These are phyloP conservation scores for Nicotiana obtusifolia DNA, from an alignment of 257 asterid species.

Conservation along the genomic window DNA sequence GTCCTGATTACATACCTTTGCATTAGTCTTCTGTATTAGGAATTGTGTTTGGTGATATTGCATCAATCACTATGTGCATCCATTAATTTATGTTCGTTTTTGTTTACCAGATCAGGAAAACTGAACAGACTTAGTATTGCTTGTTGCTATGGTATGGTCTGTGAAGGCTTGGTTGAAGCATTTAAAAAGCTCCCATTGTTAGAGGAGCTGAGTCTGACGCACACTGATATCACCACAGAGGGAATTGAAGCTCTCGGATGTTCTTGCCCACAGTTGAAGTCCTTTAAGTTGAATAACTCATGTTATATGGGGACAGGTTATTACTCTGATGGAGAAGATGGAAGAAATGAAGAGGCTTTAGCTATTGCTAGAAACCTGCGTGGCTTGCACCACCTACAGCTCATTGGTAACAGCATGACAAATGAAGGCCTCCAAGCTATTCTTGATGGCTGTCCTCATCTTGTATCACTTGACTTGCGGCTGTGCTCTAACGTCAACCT, in stretches of 20 bases:
- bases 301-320: neutral
- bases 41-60: neutral
- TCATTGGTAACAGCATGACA: too few species aligned
- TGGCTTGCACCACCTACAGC: too few species aligned
- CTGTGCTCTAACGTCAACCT: too few species aligned
- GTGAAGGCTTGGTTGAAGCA: neutral
- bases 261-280: too few species aligned
- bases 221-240: neutral
- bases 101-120: neutral
- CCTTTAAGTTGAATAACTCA: too few species aligned
- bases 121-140: neutral
- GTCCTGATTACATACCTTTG: neutral
- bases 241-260: too few species aligned
- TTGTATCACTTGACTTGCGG: too few species aligned
- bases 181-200: too few species aligned
- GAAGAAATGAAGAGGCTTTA: constrained; percentile 5
- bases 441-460: too few species aligned
- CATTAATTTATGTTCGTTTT: neutral
- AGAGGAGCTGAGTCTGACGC: too few species aligned
- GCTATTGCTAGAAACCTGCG: neutral
- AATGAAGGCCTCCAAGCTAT: too few species aligned
- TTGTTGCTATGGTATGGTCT: neutral
- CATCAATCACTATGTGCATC: neutral
- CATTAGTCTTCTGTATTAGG: neutral
- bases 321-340: constrained; percentile 6